Evolutionary conservation across 768 basidiomycete genomes (phyloP), one percentile per base, ranked within the genome.

Genomic region (Cyclocybe aegerita): DNA sequence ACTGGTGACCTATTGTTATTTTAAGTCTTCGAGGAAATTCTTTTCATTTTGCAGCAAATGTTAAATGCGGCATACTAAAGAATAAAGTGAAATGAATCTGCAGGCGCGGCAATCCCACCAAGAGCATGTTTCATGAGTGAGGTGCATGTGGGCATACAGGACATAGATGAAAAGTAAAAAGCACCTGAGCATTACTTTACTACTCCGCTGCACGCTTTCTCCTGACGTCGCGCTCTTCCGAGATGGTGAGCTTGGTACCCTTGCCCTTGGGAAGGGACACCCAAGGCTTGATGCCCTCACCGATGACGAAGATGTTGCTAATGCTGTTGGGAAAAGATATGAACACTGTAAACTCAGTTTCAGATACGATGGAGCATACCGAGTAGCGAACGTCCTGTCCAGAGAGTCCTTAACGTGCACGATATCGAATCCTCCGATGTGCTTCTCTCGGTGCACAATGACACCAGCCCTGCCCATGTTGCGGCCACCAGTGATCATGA

Each of bases 381-480:
- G 93, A 62, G 97, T 99, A 57, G 97, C 95, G 64, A 98, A 99
- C 43, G 93, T 93, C 68, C 93, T 81, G 70, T 97, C 96, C 56
- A 96, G 77, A 43, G 90, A 87, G 68, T 98, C 97, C 75, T 90
- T 94, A 64, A 98, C 91, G 67, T 98, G 96, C 51, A 98, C 92
- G 54, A 99, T 98, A 75, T 99, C 97, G 74, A 95, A 98, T 56
- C 95, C 96, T 70, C 97, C 97, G 59, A 92, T 76, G 72, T 98
- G 97, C 78, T 93, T 93, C 81, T 98, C 97, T 60, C 90, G 83
- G 77, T 96, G 92, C 46, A 93, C 85, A 64, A 99, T 97, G 56
- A 93, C 84, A 77, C 97, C 97, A 49, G 86, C 90, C 76, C 97
- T 86, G 59, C 97, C 97, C 93, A 98, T 98, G 87, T 98, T 99